Evolutionary conservation across 164 flowering plant genomes (phyloP), one percentile per base, ranked within the genome.

Genomic region (Saururus chinensis): DNA sequence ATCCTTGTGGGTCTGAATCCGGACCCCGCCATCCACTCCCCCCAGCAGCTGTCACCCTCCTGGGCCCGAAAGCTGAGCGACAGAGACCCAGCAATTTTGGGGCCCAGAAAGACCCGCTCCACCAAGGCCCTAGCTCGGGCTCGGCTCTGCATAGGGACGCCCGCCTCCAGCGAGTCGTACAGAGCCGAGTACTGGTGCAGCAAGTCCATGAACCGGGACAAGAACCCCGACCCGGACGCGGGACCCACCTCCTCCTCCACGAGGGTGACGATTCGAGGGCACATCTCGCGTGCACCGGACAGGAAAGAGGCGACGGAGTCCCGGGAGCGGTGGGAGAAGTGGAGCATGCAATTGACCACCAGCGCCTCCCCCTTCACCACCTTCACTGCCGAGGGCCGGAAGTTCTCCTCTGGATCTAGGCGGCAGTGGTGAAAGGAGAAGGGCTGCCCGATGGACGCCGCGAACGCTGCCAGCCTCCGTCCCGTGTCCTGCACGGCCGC

Each of bases 361-460:
- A 88, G 40, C 0, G 85, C 86, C 67, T 88, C 96, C 0, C 96
- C 96, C 57, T 75, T 68, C 0, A 81, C 84, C 26, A 86, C 52
- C 64, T 86, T 88, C 61, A 86, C 52, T 11, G 67, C 37, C 0
- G 84, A 66, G 7, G 89, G 86, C 19, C 79, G 62, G 37, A 88
- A 88, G 0, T 76, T 71, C 61, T 84, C 85, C 23, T 88, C 92
- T 0, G 84, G 56, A 66, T 85, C 88, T 53, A 88, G 51, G 30
- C 82, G 66, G 62, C 89, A 84, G 49, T 82, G 88, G 54, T 88
- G 89, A 60, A 86, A 88, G 4, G 92, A 84, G 55, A 88, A 86
- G 0, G 92, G 85, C 37, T 71, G 82, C 12, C 83, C 87, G 41
- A 88, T 69, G 0, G 96, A 84, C 0, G 89, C 88, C 0, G 96